These are phyloP conservation scores for Exophiala dermatitidis DNA, from an alignment of 2,329 filamentous ascomycete genomes.

Conservation along the genomic window DNA sequence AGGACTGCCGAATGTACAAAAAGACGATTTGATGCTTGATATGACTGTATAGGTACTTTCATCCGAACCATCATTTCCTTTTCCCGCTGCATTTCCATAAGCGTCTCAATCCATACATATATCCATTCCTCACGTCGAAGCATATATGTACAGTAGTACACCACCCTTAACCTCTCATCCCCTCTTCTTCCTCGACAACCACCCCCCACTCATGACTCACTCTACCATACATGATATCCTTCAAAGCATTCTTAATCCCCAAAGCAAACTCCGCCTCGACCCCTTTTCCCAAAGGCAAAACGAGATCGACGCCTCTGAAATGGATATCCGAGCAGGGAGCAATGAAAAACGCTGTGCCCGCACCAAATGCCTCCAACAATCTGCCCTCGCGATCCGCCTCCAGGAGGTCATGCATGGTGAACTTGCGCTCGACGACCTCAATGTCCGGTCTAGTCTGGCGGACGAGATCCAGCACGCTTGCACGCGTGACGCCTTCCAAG, in stretches of 20 bases:
- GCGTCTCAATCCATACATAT: no score
- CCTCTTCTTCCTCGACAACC: slow-evolving; percentile 54
- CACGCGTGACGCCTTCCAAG: slow-evolving; percentile 78
- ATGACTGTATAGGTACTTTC: no score
- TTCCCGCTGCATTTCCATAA: no score
- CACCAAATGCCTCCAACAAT: slow-evolving; percentile 75
- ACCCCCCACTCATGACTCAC: slow-evolving; percentile 63
- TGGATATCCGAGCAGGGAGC: slow-evolving; percentile 21
- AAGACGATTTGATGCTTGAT: no score
- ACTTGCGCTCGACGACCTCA: slow-evolving; percentile 73
- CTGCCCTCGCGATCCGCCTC: slow-evolving; percentile 67
- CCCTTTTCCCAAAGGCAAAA: slow-evolving; percentile 51
- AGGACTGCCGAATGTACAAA: no score
- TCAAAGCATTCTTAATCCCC: slow-evolving; percentile 59
- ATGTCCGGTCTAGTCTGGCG: slow-evolving; percentile 54
- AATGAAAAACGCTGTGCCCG: slow-evolving; percentile 60
- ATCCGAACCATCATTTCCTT: no score
- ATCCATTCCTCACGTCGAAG: no score
- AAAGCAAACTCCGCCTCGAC: slow-evolving; percentile 43
- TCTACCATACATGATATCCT: slow-evolving; percentile 68
- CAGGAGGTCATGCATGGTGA: slow-evolving; percentile 70
- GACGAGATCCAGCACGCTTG: slow-evolving; percentile 68
- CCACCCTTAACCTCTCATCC: not conserved
- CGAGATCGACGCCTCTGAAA: slow-evolving; percentile 22
- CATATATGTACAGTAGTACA: no score